Conservation (phyloP, 495 filamentous ascomycete genomes). For the Terfezia boudieri region DNA sequence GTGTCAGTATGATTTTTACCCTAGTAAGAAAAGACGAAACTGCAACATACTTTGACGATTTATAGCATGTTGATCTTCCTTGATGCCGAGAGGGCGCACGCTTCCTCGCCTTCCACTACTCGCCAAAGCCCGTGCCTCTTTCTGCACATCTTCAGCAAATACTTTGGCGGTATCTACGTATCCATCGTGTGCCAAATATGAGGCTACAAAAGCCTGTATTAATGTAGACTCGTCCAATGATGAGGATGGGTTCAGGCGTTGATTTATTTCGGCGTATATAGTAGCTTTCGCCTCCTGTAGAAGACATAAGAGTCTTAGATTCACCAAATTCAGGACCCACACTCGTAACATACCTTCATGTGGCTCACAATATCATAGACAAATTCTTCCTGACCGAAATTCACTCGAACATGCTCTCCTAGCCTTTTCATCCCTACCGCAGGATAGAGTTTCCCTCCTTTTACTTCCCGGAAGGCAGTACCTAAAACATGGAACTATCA, state of each 20-base stretch:
- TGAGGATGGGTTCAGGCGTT: constrained; percentile 26
- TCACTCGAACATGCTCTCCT: constrained; percentile 59
- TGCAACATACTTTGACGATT: constrained; percentile 54
- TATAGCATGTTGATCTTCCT: constrained; percentile 70
- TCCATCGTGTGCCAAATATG: constrained; percentile 61
- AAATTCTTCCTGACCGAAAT: constrained; percentile 83
- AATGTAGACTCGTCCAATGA: constrained; percentile 47
- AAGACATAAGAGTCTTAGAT: background rate
- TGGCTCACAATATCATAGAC: constrained; percentile 80
- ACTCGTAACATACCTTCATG: constrained; percentile 39
- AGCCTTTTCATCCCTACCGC: constrained; percentile 86
- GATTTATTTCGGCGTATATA: constrained; percentile 32
- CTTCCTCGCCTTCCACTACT: constrained; percentile 6
- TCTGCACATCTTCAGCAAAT: constrained; percentile 63
- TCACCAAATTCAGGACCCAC: constrained; percentile 3
- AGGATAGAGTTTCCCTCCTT: constrained; percentile 43
- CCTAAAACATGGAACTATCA: constrained; percentile 24
- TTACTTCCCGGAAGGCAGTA: constrained; percentile 60
- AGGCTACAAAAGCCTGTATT: constrained; percentile 42
- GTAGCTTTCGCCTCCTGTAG: constrained; percentile 11
- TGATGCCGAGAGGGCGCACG: constrained; percentile 40
- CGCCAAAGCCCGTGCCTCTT: constrained; percentile 35
- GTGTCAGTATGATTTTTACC: background rate
- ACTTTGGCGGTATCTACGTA: constrained; percentile 86
- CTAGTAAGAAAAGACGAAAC: background rate